Evolutionary conservation across 495 filamentous ascomycete genomes (phyloP), one percentile per base, ranked within the genome.

Genomic region (Lasiosphaeria ovina): DNA sequence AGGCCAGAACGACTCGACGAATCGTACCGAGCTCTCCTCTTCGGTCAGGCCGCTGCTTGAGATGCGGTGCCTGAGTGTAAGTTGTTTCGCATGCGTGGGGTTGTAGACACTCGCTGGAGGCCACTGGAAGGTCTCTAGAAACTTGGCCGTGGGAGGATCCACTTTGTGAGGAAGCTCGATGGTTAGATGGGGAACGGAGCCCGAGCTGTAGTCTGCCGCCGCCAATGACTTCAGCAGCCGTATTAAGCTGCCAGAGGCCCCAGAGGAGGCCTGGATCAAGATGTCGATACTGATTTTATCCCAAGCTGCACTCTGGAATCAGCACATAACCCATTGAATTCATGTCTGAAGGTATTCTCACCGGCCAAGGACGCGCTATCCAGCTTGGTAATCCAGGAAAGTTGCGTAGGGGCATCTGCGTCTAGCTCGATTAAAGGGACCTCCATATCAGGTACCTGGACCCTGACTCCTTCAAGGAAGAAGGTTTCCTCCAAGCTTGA

Each of bases 1-100:
- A 8, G 92, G 91, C 77, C 89, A 96, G 68, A 93, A 95, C 0
- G 88, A 86, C 72, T 96, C 91, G 11, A 94, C 74, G 38, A 89
- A 86, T 57, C 85, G 84, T 16, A 88, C 74, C 7, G 90, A 87
- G 51, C 86, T 79, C 73, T 92, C 79, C 57, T 86, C 77, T 64
- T 81, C 77, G 48, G 79, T 82, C 55, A 85, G 60, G 36, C 71
- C 74, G 54, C 77, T 74, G 31, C 76, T 77, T 7, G 80, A 76
- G 34, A 95, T 85, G 33, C 87, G 89, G 66, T 87, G 89, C 34
- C 88, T 81, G n/a, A 96, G 74, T 4, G 83, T 86, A 10, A 94
- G 78, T 58, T 83, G 68, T n/a, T 63, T 69, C 17, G 67, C 54
- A 59, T 74, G 66, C 51, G 75, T 71, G 59, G 70, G 69, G 11